Conservation (phyloP, 805 yeast species). For the Ogataea pini region DNA sequence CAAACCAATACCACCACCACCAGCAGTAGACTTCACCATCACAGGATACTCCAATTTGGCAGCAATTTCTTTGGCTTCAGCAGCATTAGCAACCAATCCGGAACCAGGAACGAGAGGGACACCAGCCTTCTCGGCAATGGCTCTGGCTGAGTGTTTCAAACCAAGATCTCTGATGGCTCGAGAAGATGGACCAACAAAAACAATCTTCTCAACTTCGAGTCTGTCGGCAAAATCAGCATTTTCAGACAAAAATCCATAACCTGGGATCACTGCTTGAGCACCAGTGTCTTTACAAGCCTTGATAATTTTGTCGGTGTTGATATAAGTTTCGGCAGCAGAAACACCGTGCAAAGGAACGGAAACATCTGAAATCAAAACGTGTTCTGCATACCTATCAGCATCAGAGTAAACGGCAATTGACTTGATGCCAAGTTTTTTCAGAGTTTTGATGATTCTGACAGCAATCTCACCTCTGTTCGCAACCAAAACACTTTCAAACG, state of each 20-base stretch:
- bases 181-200: slow-evolving; percentile 96
- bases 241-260: slow-evolving; percentile 95
- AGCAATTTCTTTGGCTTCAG: slow-evolving; percentile 78
- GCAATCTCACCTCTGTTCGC: slow-evolving; percentile 99
- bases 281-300: slow-evolving; percentile 80
- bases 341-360: slow-evolving; percentile 77
- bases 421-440: slow-evolving; percentile 74
- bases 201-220: slow-evolving; percentile 78
- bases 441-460: slow-evolving; percentile 86
- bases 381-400: slow-evolving; percentile 85
- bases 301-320: slow-evolving; percentile 80
- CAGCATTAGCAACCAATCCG: slow-evolving; percentile 67
- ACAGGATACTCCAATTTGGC: slow-evolving; percentile 79
- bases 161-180: slow-evolving; percentile 90
- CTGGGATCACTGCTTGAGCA: slow-evolving; percentile 96
- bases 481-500: slow-evolving; percentile 82
- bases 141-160: slow-evolving; percentile 94
- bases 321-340: slow-evolving; percentile 89
- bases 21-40: slow-evolving; percentile 97
- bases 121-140: slow-evolving; percentile 84
- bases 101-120: slow-evolving; percentile 99
- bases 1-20: slow-evolving; percentile 98
- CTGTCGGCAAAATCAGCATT: slow-evolving; percentile 95
- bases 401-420: slow-evolving; percentile 91
- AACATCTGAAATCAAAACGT: slow-evolving; percentile 79